Conservation (phyloP, 2,329 filamentous ascomycete species). For the Trichoderma sp. region DNA sequence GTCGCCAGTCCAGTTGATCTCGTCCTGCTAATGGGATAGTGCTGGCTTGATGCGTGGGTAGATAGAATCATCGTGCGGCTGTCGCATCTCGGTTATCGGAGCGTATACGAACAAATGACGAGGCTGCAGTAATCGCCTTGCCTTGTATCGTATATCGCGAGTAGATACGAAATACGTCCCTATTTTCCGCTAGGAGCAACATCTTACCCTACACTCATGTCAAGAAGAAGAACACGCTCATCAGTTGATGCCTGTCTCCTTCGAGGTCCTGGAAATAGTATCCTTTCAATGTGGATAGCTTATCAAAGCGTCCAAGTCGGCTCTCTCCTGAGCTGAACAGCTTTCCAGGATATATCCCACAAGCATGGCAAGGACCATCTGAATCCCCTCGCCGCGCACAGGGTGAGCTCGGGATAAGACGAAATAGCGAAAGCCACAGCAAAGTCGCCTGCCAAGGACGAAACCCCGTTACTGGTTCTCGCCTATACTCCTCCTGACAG, state of each 20-base stretch:
- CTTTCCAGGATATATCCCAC: neutral
- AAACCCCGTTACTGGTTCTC: neutral
- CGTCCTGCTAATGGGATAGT: neutral
- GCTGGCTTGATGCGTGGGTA: neutral
- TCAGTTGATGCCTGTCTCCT: neutral
- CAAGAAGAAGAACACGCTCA: neutral
- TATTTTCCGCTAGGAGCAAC: neutral
- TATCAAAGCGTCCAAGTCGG: neutral
- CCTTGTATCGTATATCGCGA: neutral
- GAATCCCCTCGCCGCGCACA: neutral
- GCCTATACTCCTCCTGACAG: neutral
- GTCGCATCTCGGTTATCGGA: slow-evolving; percentile 1
- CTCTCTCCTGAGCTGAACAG: neutral
- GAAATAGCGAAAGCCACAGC: neutral
- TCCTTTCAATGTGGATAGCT: neutral
- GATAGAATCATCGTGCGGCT: neutral
- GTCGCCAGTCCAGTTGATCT: neutral
- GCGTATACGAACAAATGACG: neutral
- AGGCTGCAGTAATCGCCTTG: neutral
- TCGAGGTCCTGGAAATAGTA: neutral
- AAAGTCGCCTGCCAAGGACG: neutral
- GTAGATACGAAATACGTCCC: neutral
- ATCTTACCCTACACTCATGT: neutral
- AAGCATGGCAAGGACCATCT: neutral
- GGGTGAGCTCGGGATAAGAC: neutral